Evolutionary conservation across 2,329 filamentous ascomycete species (phyloP), one percentile per base, ranked within the genome.

Genomic region (Alternaria arbusti): DNA sequence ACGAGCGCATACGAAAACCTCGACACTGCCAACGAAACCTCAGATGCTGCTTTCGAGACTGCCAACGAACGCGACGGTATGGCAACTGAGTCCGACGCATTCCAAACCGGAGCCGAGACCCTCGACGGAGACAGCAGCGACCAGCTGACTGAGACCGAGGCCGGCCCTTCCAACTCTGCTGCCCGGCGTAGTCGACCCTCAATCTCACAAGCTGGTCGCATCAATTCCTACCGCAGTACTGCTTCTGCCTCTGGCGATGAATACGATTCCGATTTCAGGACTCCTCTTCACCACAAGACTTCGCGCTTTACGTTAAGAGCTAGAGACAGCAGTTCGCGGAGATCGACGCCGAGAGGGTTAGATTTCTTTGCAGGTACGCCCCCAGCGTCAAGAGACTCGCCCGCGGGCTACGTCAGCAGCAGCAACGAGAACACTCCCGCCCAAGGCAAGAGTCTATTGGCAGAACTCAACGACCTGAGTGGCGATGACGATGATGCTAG

Each of bases 81-180:
- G 8, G 87, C 85, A 12, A 97, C 93, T 0, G 94, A 97, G 81
- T 97, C 94, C 11, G 95, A 98, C 70, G 93, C 93, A 67, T 98
- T 98, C 87, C 92, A 97, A 78, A 97, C 95, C 5, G 94, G 92
- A n/a, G 88, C 89, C 15, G 96, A 98, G 76, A 89, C 85, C 65
- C 82, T 89, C 67, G 85, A 84, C 57, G 86, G 86, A 72, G 91
- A 93, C 15, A 94, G 90, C 74, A 91, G 89, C 60, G 93, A 93
- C 65, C 91, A 94, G 69, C 84, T 91, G 51, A 97, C 94, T 1
- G 95, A 97, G 81, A 98, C 94, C 1, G 95, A 97, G 78, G 86
- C 85, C 57, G 83, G 72, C 8, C 71, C 72, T 43, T 67, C 69
- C 12, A 60, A 65, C 43, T 65, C 70, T 15, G 74, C 70, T n/a